A percentile compares a stretch with the other conserved stretches of the same genome.
These are phyloP conservation scores for Russula earlei DNA, from an alignment of 768 basidiomycete genomes.

Conservation along the genomic window DNA sequence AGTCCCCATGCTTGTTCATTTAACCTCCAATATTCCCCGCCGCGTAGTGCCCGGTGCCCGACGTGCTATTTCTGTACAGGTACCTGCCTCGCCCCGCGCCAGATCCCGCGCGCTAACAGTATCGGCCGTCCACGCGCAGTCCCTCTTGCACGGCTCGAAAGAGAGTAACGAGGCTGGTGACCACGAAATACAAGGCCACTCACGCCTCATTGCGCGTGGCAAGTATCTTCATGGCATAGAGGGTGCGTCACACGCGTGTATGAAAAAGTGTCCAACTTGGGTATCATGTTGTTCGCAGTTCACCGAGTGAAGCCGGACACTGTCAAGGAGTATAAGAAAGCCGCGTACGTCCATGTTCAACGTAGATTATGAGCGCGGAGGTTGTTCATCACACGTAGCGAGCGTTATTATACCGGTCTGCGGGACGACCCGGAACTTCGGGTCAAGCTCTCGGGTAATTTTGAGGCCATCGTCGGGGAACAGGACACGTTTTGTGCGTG, in stretches of 20 bases:
- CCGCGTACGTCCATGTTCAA: slow-evolving; percentile 50
- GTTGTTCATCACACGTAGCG: slow-evolving; percentile 35
- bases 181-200: slow-evolving; percentile 70
- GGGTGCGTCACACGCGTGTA: slow-evolving; percentile 39
- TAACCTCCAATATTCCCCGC: slow-evolving; percentile 19
- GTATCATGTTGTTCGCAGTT: slow-evolving; percentile 35
- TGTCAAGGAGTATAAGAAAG: slow-evolving; percentile 75
- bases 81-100: slow-evolving; percentile 19
- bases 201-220: slow-evolving; percentile 78
- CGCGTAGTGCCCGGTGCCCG: slow-evolving; percentile 13
- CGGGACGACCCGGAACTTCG: slow-evolving; percentile 62
- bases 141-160: slow-evolving; percentile 86
- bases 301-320: slow-evolving; percentile 82
- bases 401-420: slow-evolving; percentile 75
- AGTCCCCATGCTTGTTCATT: slow-evolving; percentile 21
- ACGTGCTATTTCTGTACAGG: slow-evolving; percentile 28
- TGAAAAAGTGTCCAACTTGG: not conserved
- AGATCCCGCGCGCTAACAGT: slow-evolving; percentile 20
- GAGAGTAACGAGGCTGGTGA: slow-evolving; percentile 82
- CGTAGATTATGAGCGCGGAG: not conserved
- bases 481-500: slow-evolving; percentile 74
- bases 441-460: slow-evolving; percentile 87
- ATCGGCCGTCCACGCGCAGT: slow-evolving; percentile 36
- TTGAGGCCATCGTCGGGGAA: slow-evolving; percentile 86
- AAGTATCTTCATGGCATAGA: slow-evolving; percentile 92